Evolutionary conservation across 495 filamentous ascomycete genomes (phyloP).

Genomic region (Tuber aestivum): DNA sequence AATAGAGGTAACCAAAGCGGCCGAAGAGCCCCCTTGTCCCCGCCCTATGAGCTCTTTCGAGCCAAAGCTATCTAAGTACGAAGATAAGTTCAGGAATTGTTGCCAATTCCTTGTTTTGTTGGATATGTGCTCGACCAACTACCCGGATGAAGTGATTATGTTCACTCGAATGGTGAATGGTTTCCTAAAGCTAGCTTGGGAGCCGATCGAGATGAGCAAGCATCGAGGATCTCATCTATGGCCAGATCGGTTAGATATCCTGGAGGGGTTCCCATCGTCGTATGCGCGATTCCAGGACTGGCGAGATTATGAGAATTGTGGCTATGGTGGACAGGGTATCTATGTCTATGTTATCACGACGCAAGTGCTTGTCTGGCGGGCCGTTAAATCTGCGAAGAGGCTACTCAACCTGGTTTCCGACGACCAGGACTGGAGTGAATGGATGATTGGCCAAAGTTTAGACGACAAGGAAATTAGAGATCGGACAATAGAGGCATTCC

Average conservation of each 20-base stretch:
- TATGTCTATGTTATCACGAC: neutral
- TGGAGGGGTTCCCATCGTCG: neutral
- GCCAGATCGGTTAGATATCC: neutral
- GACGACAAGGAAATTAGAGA: neutral
- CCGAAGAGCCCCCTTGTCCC: neutral
- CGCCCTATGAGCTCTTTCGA: neutral
- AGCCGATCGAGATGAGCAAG: conserved; percentile 1
- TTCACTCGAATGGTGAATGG: neutral
- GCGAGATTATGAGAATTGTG: neutral
- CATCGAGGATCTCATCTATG: neutral
- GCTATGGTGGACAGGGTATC: neutral
- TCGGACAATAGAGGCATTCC: neutral
- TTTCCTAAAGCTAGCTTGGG: conserved; percentile 1
- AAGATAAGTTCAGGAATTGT: conserved; percentile 2
- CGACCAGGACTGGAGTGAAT: neutral
- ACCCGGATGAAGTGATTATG: neutral
- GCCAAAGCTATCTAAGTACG: neutral
- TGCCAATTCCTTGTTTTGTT: neutral
- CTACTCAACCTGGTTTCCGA: neutral
- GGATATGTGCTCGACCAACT: neutral
- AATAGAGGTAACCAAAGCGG: neutral
- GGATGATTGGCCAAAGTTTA: neutral
- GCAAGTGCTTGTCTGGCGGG: neutral
- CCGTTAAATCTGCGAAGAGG: neutral
- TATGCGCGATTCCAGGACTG: neutral